phyloP scores from a whole-genome alignment of 257 asterid species.

The Gentiana straminea region DNA sequence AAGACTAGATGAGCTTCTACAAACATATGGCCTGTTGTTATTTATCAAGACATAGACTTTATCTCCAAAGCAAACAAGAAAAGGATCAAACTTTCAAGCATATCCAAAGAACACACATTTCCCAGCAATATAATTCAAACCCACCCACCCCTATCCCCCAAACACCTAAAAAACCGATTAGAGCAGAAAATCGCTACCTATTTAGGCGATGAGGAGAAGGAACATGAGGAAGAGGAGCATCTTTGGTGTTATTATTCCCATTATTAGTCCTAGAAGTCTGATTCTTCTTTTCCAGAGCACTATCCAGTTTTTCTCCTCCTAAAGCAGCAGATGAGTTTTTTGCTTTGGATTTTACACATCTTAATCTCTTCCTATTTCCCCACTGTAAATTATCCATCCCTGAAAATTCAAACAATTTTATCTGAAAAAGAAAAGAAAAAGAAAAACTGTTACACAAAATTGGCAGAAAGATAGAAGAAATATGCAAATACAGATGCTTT shows the following conservation, averaged over 20 bases:
- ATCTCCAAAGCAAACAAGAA: not conserved
- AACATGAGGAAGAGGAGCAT: slow-evolving; percentile 30
- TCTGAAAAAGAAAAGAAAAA: not conserved
- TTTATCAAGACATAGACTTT: slow-evolving; percentile 7
- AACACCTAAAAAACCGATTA: not conserved
- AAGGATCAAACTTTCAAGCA: not conserved
- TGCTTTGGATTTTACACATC: slow-evolving; percentile 27
- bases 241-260: slow-evolving; percentile 17
- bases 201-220: slow-evolving; percentile 58
- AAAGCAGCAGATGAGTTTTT: slow-evolving; percentile 17
- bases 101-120: not conserved
- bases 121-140: not conserved
- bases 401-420: not conserved
- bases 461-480: not conserved
- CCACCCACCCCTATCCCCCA: not conserved
- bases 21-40: not conserved
- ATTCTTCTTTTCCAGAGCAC: slow-evolving; percentile 18
- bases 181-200: slow-evolving; percentile 32
- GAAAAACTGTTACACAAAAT: not conserved
- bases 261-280: slow-evolving; percentile 63
- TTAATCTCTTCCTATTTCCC: slow-evolving; percentile 30
- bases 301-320: slow-evolving; percentile 1
- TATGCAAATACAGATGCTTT: not conserved
- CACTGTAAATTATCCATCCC: slow-evolving; percentile 32
- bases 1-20: too few species aligned